These are phyloP conservation scores for Paspalum vaginatum DNA, from an alignment of 176 grass and related monocot genomes.

Conservation along the genomic window DNA sequence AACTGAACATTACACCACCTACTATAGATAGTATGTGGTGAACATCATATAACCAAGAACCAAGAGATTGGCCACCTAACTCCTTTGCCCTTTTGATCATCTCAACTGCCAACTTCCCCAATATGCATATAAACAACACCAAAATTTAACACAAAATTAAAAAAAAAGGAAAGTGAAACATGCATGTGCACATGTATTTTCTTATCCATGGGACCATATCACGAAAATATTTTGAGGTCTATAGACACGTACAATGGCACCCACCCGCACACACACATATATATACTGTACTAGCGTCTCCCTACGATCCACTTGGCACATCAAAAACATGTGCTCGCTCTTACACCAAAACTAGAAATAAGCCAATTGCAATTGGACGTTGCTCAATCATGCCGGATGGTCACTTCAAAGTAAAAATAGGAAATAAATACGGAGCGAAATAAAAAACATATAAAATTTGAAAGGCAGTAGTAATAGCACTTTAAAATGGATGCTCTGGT, in stretches of 20 bases:
- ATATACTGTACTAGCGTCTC: conserved; percentile 6
- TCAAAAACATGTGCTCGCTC: conserved; percentile 20
- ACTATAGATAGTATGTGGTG: neutral
- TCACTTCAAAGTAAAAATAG: neutral
- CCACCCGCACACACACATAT: conserved; percentile 5
- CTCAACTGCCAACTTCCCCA: conserved; percentile 35
- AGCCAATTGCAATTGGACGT: conserved; percentile 22
- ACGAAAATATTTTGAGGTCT: conserved; percentile 22
- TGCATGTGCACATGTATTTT: conserved; percentile 19
- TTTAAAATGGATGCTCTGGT: neutral
- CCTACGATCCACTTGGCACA: conserved; percentile 25
- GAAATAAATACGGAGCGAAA: conserved; percentile 3
- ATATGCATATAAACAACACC: conserved; percentile 16
- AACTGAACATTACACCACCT: neutral
- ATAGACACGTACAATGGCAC: conserved; percentile 24
- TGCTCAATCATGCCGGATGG: conserved; percentile 22
- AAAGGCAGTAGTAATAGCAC: conserved; percentile 11
- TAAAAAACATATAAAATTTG: neutral
- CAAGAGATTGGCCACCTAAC: conserved; percentile 33
- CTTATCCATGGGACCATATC: conserved; percentile 26
- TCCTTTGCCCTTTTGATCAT: conserved; percentile 22
- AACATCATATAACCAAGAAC: neutral
- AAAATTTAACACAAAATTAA: conserved; percentile 2
- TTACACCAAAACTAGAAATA: conserved; percentile 40
- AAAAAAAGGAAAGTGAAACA: conserved; percentile 22